Base-by-base conservation (phyloP, 495 filamentous ascomycete genomes). In the Aspergillus kassunensis region DNA sequence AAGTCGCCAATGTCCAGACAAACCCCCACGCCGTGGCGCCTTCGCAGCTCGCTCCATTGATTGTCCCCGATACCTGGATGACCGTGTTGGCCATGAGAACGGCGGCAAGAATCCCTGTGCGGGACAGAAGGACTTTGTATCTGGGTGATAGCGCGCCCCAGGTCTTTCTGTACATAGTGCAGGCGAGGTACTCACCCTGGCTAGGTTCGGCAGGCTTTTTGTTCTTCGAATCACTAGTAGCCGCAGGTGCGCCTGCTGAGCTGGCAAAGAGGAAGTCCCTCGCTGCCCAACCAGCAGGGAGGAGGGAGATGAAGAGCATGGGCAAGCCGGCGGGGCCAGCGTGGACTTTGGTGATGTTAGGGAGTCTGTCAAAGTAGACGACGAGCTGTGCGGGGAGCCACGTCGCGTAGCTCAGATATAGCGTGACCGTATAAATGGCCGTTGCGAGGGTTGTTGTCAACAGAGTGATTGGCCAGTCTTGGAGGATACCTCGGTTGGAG, bases 181-280 rank as follows among this genome's bases (percentile, higher is more conserved):
- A 68, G 75, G 83, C 56, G 63, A 71, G 44, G 84, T 59, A 44
- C 82, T 95, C 72, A 81, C 81, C 57, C 53, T 66, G 53, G 82
- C 68, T 16, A 66, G 80, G 23, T 74, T 80, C 24, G 74, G 80
- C 18, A n/a, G 27, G 7, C 13, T 49, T 30, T 21, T 45, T 39
- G 24, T 68, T 76, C 1, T 83, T 75, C 56, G 21, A 9, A 5
- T 44, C 49, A 12, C 27, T 46, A 19, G 31, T 13, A 21, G 3
- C 61, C 25, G 62, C 54, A 12, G 62, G 50, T 6, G 71, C 73
- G 3, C 78, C 78, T 2, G 78, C 71, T 11, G 81, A 81, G 54
- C 83, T 88, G 24, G 82, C 83, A 62, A 95, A 91, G 49, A 96
- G 79, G 64, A 95, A 90, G 40, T 76, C 75, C 37, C 79, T 75